Base-by-base conservation (phyloP, 1,284 basidiomycete genomes). In the Thecaphora thlaspeos region DNA sequence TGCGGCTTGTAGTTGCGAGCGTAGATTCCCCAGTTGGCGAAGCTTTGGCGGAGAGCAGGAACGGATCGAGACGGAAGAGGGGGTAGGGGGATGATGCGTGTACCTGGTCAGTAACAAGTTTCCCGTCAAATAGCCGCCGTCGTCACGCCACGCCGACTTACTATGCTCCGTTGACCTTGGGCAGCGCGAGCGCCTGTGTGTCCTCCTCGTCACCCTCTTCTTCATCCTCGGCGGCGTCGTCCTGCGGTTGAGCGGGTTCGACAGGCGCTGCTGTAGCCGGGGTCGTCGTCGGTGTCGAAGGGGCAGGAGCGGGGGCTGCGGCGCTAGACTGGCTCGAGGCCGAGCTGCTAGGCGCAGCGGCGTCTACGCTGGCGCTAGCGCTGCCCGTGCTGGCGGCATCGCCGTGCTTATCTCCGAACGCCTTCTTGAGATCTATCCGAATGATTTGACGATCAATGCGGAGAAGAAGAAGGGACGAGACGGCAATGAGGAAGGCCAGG, bases 1-100 rank as follows among this genome's bases (percentile, higher is more conserved):
- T 51, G 17, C 10, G 87, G 86, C 84, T 63, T 55, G 81, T 87
- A 94, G 79, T 92, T 91, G 67, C 91, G 85, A 37, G 85, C 91
- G 77, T 95, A 96, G 47, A 95, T 95, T n/a, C 90, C 91, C 92
- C 92, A 88, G 62, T 70, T 78, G 43, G 69, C 46, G 51, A 77
- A 79, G 67, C 39, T 39, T 7, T n/a, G 17, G 7, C 8, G 28
- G 28, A 7, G 8, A 14, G 8, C 28, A 30, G 28, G 28, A 30
- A 7, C 28, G 15, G 32, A 7, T 28, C 26, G 32, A 17, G 32
- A 34, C 9, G 32, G 32, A 14, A 7, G 14, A 30, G 28, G 28
- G 7, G 28, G 14, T 30, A 30, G 8, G 14, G 28, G 14, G 7
- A 14, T 14, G 28, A 30, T 7, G 28, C 7, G 7, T 30, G 11